Evolutionary conservation across 225 moss, liverwort and hornwort genomes (phyloP).

Genomic region (Sphagnum contortum): DNA sequence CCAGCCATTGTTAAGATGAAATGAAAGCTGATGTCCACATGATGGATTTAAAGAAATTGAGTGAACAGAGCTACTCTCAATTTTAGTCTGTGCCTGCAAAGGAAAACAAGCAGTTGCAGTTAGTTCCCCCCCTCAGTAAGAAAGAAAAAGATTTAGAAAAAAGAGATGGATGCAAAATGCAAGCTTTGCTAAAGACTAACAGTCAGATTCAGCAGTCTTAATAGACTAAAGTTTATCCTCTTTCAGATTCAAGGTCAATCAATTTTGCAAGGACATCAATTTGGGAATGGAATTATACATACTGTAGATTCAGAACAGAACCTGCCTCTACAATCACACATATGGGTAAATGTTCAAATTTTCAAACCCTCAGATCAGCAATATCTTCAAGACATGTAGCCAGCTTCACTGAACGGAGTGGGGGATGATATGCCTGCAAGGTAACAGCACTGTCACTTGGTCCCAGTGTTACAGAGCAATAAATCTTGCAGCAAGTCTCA

Average conservation of each 20-base stretch:
- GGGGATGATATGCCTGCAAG: slow-evolving; percentile 65
- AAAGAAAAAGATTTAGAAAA: background rate
- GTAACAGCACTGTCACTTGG: background rate
- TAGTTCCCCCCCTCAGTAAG: too few relatives aligned
- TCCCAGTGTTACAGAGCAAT: background rate
- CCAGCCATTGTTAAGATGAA: slow-evolving; percentile 95
- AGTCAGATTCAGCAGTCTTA: too few relatives aligned
- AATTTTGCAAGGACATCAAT: too few relatives aligned
- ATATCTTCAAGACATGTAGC: slow-evolving; percentile 48
- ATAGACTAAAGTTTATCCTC: too few relatives aligned
- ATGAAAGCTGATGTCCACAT: slow-evolving; percentile 69
- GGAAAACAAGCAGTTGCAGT: too few relatives aligned
- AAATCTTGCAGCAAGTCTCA: too few relatives aligned
- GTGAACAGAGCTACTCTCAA: slow-evolving; percentile 67
- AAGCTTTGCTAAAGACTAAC: too few relatives aligned
- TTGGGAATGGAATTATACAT: too few relatives aligned
- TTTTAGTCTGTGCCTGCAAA: slow-evolving; percentile 67
- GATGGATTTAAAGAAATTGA: slow-evolving; percentile 69
- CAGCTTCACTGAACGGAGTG: slow-evolving; percentile 55
- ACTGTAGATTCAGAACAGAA: background rate
- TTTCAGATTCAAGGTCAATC: too few relatives aligned
- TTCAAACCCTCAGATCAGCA: slow-evolving; percentile 47
- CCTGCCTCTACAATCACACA: slow-evolving; percentile 54
- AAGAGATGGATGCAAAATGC: background rate
- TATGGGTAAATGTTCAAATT: slow-evolving; percentile 1